Percentiles rank a stretch among this genome's conserved stretches.
Conservation (phyloP, 2,329 filamentous ascomycete genomes). For the Fusarium nurragi region DNA sequence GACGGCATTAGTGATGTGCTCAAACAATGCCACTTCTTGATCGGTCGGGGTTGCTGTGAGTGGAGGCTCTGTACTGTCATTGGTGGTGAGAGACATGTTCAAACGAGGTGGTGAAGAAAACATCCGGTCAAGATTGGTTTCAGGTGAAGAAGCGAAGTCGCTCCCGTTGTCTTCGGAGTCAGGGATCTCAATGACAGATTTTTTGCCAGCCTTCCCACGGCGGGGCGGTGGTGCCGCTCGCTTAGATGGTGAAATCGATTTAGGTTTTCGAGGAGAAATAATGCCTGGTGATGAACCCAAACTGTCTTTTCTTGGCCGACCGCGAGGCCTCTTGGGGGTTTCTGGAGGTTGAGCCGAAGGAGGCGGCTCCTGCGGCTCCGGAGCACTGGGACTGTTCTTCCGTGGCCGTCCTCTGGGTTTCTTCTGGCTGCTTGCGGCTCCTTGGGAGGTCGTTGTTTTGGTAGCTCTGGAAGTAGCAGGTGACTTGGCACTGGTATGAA, state of each 20-base stretch:
- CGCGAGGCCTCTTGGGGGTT: conserved; percentile 52
- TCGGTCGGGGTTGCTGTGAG: conserved; percentile 52
- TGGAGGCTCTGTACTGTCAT: conserved; percentile 58
- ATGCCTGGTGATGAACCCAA: conserved; percentile 4
- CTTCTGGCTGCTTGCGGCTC: conserved; percentile 15
- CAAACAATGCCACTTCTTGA: conserved; percentile 59
- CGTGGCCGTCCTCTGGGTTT: conserved; percentile 50
- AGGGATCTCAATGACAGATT: conserved; percentile 57
- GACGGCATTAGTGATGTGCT: conserved; percentile 65
- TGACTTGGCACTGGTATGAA: conserved; percentile 34
- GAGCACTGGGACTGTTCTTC: conserved; percentile 42
- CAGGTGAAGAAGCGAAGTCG: conserved; percentile 45
- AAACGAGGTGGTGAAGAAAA: conserved; percentile 57
- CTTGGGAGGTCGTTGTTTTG: conserved; percentile 19
- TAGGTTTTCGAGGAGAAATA: conserved; percentile 12
- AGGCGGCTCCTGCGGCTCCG: conserved; percentile 47
- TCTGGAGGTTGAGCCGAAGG: conserved; percentile 48
- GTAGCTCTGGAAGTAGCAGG: conserved; percentile 20
- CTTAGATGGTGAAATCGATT: conserved; percentile 17
- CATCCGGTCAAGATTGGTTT: conserved; percentile 49
- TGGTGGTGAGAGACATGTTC: conserved; percentile 56
- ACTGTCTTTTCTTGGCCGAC: conserved; percentile 54
- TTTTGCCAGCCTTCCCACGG: conserved; percentile 20
- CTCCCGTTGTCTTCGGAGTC: conserved; percentile 58
- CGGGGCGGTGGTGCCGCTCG: conserved; percentile 23